phyloP scores from a whole-genome alignment of 2,329 filamentous ascomycete genomes.

The Lachnellula occidentalis region DNA sequence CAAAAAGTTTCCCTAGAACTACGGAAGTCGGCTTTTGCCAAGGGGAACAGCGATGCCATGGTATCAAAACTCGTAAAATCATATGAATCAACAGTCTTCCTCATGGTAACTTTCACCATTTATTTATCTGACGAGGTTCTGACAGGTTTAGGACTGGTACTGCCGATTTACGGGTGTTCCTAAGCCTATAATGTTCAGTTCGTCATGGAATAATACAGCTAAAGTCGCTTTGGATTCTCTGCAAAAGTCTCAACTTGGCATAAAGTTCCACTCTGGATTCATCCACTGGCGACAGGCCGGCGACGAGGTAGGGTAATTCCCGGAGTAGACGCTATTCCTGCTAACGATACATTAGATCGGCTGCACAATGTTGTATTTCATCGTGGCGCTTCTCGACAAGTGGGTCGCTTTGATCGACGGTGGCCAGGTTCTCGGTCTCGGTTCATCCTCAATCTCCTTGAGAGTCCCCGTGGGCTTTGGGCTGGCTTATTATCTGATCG shows the following conservation, averaged over 20 bases:
- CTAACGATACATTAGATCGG: conserved; percentile 26
- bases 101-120: conserved; percentile 8
- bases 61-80: conserved; percentile 37
- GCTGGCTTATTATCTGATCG: conserved; percentile 52
- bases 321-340: background rate
- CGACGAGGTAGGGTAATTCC: conserved; percentile 37
- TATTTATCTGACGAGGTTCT: conserved; percentile 1
- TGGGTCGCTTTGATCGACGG: conserved; percentile 47
- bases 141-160: conserved; percentile 42
- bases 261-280: conserved; percentile 50
- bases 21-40: conserved; percentile 37
- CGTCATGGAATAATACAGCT: conserved; percentile 52
- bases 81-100: conserved; percentile 10
- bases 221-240: conserved; percentile 49
- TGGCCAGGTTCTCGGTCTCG: conserved; percentile 36
- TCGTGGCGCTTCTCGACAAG: conserved; percentile 50
- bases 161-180: conserved; percentile 43
- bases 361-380: conserved; percentile 48
- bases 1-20: conserved; percentile 41
- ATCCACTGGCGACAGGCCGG: conserved; percentile 53
- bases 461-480: conserved; percentile 43
- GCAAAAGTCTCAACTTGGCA: conserved; percentile 47
- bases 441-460: conserved; percentile 32
- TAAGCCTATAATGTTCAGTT: conserved; percentile 47
- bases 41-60: conserved; percentile 38